phyloP scores from a whole-genome alignment of 106 monocot species.

The Apostasia shenzhenica region DNA sequence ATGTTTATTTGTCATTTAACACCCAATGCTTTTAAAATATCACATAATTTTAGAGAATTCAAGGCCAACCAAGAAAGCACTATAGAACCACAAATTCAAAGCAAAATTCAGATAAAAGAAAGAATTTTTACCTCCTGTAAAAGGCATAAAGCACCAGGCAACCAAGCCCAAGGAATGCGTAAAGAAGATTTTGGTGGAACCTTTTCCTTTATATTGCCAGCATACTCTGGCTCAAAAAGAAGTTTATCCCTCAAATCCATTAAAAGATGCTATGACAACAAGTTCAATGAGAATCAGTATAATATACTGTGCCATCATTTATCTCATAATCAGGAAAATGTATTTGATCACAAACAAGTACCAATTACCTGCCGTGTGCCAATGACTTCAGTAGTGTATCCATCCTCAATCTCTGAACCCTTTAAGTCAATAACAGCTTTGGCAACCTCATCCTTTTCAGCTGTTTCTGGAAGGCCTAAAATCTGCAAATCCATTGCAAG shows the following conservation, averaged over 20 bases:
- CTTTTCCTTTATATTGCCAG: conserved; percentile 80
- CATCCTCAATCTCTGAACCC: conserved; percentile 74
- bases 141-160: conserved; percentile 76
- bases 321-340: too few relatives aligned
- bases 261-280: conserved; percentile 53
- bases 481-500: conserved; percentile 41
- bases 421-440: conserved; percentile 82
- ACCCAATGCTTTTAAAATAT: too few relatives aligned
- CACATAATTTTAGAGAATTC: neutral
- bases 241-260: conserved; percentile 98
- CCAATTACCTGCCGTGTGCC: conserved; percentile 53
- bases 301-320: too few relatives aligned
- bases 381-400: conserved; percentile 63
- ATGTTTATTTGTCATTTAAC: too few relatives aligned
- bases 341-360: neutral
- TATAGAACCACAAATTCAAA: neutral
- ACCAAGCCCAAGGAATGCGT: conserved; percentile 73
- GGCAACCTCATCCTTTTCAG: conserved; percentile 96
- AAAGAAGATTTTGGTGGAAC: conserved; percentile 74
- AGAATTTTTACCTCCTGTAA: conserved; percentile 64
- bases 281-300: neutral
- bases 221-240: conserved; percentile 91
- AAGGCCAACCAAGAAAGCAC: neutral
- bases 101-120: neutral
- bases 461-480: conserved; percentile 71